These are phyloP conservation scores for Teratosphaeria viscida DNA, from an alignment of 2,329 filamentous ascomycete genomes.

Conservation along the genomic window DNA sequence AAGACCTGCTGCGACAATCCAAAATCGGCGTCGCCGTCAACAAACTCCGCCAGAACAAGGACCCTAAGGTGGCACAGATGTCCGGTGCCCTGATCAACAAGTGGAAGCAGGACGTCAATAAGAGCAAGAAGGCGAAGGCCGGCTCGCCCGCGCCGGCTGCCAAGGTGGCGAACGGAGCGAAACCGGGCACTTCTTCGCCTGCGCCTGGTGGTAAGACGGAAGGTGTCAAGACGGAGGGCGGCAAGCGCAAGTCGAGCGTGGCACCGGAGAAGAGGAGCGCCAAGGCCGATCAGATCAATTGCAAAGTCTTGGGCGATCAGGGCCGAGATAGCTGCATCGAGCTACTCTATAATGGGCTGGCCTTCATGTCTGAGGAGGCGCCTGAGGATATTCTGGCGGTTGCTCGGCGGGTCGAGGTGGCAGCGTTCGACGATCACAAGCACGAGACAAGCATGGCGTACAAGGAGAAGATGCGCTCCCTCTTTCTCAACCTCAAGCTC, in stretches of 20 bases:
- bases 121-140: slow-evolving; percentile 25
- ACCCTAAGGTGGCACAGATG: slow-evolving; percentile 58
- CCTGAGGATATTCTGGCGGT: slow-evolving; percentile 57
- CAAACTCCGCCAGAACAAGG: slow-evolving; percentile 72
- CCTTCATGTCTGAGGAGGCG: slow-evolving; percentile 51
- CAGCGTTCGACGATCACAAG: slow-evolving; percentile 59
- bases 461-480: slow-evolving; percentile 77
- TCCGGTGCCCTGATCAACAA: slow-evolving; percentile 77
- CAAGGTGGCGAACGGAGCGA: slow-evolving; percentile 27
- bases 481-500: slow-evolving; percentile 92
- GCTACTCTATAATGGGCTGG: slow-evolving; percentile 87
- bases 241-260: slow-evolving; percentile 39
- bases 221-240: slow-evolving; percentile 14
- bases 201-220: slow-evolving; percentile 35
- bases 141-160: slow-evolving; percentile 35
- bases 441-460: slow-evolving; percentile 64
- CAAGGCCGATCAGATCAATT: slow-evolving; percentile 70
- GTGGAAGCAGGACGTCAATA: slow-evolving; percentile 71
- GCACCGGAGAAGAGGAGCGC: slow-evolving; percentile 69
- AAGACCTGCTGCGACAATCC: slow-evolving; percentile 84
- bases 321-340: slow-evolving; percentile 78
- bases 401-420: slow-evolving; percentile 64
- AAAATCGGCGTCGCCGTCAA: slow-evolving; percentile 84
- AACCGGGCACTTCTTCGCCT: slow-evolving; percentile 30
- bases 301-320: slow-evolving; percentile 61